phyloP scores from a whole-genome alignment of 257 asterid species.

The Primulina eburnea region DNA sequence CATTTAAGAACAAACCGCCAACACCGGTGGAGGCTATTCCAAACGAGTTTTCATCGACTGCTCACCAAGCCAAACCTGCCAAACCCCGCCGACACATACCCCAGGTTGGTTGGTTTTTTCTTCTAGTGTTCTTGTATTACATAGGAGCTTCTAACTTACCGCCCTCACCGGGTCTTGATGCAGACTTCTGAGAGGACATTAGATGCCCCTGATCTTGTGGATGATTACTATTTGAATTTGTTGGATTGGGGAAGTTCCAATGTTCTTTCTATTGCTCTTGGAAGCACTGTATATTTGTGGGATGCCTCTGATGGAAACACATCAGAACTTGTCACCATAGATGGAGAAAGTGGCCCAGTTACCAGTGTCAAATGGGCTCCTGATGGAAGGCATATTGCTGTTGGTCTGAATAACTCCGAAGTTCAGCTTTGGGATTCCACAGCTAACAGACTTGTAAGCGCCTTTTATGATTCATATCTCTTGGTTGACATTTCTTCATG shows the following conservation, averaged over 20 bases:
- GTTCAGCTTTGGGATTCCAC: slow-evolving; percentile 95
- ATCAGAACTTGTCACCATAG: slow-evolving; percentile 74
- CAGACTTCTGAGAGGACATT: slow-evolving; percentile 94
- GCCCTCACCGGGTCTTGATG: slow-evolving; percentile 17
- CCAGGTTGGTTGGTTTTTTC: slow-evolving; percentile 51
- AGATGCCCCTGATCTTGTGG: slow-evolving; percentile 88
- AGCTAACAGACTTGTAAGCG: slow-evolving; percentile 61
- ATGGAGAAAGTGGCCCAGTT: slow-evolving; percentile 82
- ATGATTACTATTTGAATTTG: slow-evolving; percentile 83
- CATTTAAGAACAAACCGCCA: slow-evolving; percentile 91
- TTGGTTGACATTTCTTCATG: not conserved
- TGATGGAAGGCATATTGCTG: slow-evolving; percentile 75
- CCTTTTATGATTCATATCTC: slow-evolving; percentile 9
- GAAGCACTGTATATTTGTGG: slow-evolving; percentile 78
- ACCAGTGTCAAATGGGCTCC: slow-evolving; percentile 97
- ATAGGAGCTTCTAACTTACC: not conserved
- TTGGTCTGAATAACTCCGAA: slow-evolving; percentile 78
- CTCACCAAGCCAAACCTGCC: slow-evolving; percentile 50
- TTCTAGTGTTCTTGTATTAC: not conserved
- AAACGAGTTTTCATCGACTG: slow-evolving; percentile 38
- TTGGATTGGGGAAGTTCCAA: slow-evolving; percentile 95
- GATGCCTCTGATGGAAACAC: slow-evolving; percentile 77
- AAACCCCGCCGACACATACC: slow-evolving; percentile 84
- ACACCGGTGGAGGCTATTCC: slow-evolving; percentile 58
- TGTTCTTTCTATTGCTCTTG: slow-evolving; percentile 89